Evolutionary conservation across 345 rosid genomes (phyloP), one percentile per base, ranked within the genome.

Genomic region (Barbarea vulgaris): DNA sequence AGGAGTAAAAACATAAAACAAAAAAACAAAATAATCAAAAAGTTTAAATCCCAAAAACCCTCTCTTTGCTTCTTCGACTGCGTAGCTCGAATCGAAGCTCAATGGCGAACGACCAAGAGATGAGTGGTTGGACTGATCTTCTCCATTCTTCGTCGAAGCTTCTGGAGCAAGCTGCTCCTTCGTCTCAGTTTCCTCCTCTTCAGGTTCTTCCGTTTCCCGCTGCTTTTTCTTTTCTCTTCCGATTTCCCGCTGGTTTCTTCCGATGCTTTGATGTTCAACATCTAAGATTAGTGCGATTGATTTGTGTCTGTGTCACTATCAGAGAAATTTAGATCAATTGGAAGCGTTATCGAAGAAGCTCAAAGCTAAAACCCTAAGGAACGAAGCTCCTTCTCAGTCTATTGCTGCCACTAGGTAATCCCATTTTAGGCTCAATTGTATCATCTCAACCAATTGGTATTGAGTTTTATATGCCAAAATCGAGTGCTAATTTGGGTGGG

Each of bases 111-210:
- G 99, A 95, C 39, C 88, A 80, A 73, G 97, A 88, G 75, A 85
- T 92, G 87, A 74, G 92, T 72, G 75, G 87, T 76, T 95, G 97
- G 97, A 92, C 92, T 37, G 97, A 95, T 83, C 91, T 95, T 76
- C 96, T 95, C 27, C 93, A 90, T 67, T 88, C 97, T 47, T 95
- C 99, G 10, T 79, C 97, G 42, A 92, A 92, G 85, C 97, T 95
- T 75, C 90, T 95, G 66, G 97, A 95, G 46, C 99, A 90, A 77
- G 97, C 97, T 28, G 96, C 97, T 86, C 97, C 99, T 70, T 89
- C 97, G 10, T 86, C 97, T 77, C 97, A 91, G 85, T 95, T 95
- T 78, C 99, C 97, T 84, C 97, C 97, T 74, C 97, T 95, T 66
- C 99, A 94, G 98, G 98, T 94, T 46, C 58, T 57, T 53, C 68